Conservation (phyloP, 495 filamentous ascomycete species). For the Aspergillus conjunctus region DNA sequence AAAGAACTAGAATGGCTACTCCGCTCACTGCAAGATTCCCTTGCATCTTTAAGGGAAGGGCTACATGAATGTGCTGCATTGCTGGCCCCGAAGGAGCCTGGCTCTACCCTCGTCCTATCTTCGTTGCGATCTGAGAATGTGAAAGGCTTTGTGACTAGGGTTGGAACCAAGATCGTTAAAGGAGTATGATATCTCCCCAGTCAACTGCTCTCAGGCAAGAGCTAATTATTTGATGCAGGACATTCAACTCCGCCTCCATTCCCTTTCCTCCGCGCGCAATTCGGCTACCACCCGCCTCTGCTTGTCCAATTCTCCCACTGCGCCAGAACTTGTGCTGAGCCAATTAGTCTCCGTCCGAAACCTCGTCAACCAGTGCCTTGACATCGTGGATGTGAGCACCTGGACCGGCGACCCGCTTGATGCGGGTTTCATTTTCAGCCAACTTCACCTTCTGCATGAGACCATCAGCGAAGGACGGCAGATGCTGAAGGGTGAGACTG, state of each 20-base stretch:
- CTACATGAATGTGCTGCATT: constrained; percentile 86
- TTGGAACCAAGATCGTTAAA: constrained; percentile 75
- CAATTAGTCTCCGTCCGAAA: constrained; percentile 70
- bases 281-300: constrained; percentile 55
- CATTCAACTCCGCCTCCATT: constrained; percentile 51
- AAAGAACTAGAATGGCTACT: constrained; percentile 89
- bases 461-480: constrained; percentile 70
- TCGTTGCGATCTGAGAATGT: constrained; percentile 85
- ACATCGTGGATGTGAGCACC: constrained; percentile 74
- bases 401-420: constrained; percentile 62
- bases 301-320: constrained; percentile 49
- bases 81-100: constrained; percentile 77
- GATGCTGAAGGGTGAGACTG: constrained; percentile 51
- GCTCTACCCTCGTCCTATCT: constrained; percentile 83
- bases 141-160: constrained; percentile 86
- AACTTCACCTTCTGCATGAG: constrained; percentile 74
- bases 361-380: constrained; percentile 75
- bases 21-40: constrained; percentile 71
- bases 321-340: constrained; percentile 59
- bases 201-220: constrained; percentile 3
- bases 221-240: constrained; percentile 37
- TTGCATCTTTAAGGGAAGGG: constrained; percentile 76
- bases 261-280: constrained; percentile 50
- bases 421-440: constrained; percentile 72
- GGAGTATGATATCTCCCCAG: constrained; percentile 56